A percentile compares a stretch with the other conserved stretches of the same genome.
These are phyloP conservation scores for Ophiognomonia clavigignenti-juglandacearum DNA, from an alignment of 2,329 filamentous ascomycete genomes.

Conservation along the genomic window DNA sequence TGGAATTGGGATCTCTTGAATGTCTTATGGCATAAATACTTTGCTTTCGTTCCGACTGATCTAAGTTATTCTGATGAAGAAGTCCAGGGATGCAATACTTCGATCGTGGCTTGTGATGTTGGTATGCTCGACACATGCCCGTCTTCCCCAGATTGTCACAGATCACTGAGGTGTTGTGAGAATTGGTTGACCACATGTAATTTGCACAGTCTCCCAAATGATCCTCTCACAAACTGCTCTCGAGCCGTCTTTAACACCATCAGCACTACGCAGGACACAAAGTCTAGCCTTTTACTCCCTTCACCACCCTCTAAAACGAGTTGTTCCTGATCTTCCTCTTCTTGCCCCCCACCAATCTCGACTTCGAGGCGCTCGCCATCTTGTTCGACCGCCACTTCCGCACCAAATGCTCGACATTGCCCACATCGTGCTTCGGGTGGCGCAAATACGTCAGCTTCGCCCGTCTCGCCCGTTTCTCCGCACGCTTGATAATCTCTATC, in stretches of 20 bases:
- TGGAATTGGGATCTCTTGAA: not conserved
- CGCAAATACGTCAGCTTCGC: slow-evolving; percentile 90
- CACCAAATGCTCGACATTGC: slow-evolving; percentile 78
- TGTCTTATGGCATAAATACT: no score
- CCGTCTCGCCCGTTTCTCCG: slow-evolving; percentile 77
- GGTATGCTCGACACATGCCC: no score
- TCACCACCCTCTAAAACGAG: slow-evolving; percentile 2
- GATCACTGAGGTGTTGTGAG: no score
- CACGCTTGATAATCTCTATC: slow-evolving; percentile 89
- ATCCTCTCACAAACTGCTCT: no score
- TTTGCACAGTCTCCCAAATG: no score
- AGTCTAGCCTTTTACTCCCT: no score
- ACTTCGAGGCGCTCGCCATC: slow-evolving; percentile 27
- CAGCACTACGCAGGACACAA: not conserved
- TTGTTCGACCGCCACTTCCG: slow-evolving; percentile 48
- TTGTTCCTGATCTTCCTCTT: slow-evolving; percentile 18
- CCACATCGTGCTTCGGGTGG: slow-evolving; percentile 80
- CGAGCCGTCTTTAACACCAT: not conserved
- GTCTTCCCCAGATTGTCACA: no score
- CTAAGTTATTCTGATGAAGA: no score
- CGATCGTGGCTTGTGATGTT: no score
- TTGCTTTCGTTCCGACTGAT: no score
- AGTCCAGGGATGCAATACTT: no score
- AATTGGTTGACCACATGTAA: no score
- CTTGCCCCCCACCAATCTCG: slow-evolving; percentile 8